Base-by-base conservation (phyloP, 2,329 filamentous ascomycete genomes). In the Fusarium sp. region DNA sequence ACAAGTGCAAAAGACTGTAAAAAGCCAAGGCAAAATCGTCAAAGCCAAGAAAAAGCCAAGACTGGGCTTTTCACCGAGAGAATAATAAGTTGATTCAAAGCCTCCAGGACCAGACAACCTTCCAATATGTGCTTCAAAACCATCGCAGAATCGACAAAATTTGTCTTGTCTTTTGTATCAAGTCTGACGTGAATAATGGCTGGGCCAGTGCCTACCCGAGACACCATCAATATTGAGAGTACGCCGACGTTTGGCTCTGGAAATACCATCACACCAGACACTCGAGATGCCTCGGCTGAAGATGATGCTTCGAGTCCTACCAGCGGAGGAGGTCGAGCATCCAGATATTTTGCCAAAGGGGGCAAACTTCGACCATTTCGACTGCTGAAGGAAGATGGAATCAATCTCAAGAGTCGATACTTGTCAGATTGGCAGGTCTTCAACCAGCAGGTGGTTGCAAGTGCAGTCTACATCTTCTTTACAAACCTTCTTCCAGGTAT, bases 401-500 rank as follows among this genome's bases (percentile, higher is more conserved):
- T 75, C 38, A 87, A 85, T 60, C 73, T 89, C 42, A 81, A 80
- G 27, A 64, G 75, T 26, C 80, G 87, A 71, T 89, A 85, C 73
- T 52, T 81, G 3, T 88, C 86, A 4, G 87, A 89, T 72, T 89
- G 87, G 87, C 82, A 79, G 7, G 70, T 86, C 26, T 91, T 92
- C 78, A 91, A 91, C 74, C 90, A 91, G 74, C 80, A 91, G 41
- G 81, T 91, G 10, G 80, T 91, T 57, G 89, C 89, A 27, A 90
- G 88, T 74, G 86, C 89, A 3, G 85, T 91, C 33, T 91, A 90
- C 78, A 85, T 91, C 65, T 91, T 91, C 81, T 91, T 91, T 76
- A 91, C 89, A 32, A 91, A 91, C 75, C 82, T 91, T 9, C 78
- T 92, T 14, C 90, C 90, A 0, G 89, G 90, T 3, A 91, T 91